Conservation (phyloP, 306 rosid species). For the Vigna reflexopilosa region DNA sequence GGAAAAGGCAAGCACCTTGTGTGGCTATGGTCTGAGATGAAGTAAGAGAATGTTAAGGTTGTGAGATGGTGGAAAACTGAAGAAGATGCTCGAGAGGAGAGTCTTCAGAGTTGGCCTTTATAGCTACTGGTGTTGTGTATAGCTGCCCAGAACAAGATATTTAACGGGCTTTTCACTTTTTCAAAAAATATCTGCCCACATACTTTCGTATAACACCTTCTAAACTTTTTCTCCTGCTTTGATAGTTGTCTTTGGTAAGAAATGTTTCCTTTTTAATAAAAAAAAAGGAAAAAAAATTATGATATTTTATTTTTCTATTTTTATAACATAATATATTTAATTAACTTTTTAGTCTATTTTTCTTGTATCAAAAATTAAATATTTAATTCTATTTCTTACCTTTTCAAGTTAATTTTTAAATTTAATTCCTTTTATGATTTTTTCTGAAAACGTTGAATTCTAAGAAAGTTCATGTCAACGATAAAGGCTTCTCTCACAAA, state of each 20-base stretch:
- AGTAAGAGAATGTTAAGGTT: not conserved
- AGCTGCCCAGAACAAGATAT: not conserved
- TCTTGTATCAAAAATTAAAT: too few relatives aligned
- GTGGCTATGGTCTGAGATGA: constrained; percentile 68
- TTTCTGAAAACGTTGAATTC: not conserved
- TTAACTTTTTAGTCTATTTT: too few relatives aligned
- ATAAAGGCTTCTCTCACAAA: too few relatives aligned
- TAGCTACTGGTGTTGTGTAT: not conserved
- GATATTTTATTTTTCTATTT: too few relatives aligned
- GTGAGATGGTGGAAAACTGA: not conserved
- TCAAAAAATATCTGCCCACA: not conserved
- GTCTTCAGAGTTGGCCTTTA: not conserved
- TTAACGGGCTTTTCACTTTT: not conserved
- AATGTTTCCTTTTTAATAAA: too few relatives aligned
- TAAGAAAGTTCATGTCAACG: not conserved
- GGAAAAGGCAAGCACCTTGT: constrained; percentile 61
- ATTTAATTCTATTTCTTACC: too few relatives aligned
- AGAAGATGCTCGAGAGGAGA: constrained; percentile 46
- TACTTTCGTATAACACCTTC: not conserved
- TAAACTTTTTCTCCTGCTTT: not conserved
- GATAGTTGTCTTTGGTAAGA: too few relatives aligned
- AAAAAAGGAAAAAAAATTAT: too few relatives aligned
- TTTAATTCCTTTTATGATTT: too few relatives aligned
- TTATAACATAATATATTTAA: too few relatives aligned
- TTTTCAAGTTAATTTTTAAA: too few relatives aligned